These are phyloP conservation scores for Diplodia corticola DNA, from an alignment of 2,329 filamentous ascomycete genomes.

Conservation along the genomic window DNA sequence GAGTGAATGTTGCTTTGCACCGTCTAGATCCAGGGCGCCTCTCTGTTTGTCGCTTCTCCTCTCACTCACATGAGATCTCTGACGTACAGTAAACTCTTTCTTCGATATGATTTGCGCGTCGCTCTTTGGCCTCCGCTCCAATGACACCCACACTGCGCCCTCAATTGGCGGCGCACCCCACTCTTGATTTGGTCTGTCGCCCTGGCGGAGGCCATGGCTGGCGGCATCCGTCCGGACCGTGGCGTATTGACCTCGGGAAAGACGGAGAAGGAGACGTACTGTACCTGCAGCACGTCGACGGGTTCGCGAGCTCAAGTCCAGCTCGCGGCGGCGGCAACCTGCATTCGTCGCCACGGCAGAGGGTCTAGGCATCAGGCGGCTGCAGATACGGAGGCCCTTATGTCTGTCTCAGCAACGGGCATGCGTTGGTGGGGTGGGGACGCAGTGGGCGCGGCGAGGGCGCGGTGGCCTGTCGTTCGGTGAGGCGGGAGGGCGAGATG, in stretches of 20 bases:
- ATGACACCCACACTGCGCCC: neutral
- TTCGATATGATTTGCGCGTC: conserved; percentile 3
- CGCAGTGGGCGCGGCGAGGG: neutral
- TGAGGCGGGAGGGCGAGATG: conserved; percentile 3
- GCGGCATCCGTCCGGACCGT: neutral
- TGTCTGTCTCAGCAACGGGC: conserved; percentile 10
- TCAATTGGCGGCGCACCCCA: neutral
- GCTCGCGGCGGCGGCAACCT: neutral
- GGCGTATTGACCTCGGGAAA: neutral
- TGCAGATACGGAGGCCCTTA: conserved; percentile 13
- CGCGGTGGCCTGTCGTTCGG: conserved; percentile 16
- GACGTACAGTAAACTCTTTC: neutral
- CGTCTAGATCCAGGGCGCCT: neutral
- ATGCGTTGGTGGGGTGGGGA: conserved; percentile 4
- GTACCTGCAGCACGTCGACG: neutral
- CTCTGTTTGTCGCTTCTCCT: neutral
- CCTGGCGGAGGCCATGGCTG: neutral
- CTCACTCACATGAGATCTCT: neutral
- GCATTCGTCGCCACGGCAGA: neutral
- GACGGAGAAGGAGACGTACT: neutral
- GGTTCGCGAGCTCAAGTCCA: neutral
- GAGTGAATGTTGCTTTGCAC: neutral
- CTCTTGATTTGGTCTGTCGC: neutral
- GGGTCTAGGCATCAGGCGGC: neutral
- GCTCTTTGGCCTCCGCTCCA: neutral